A percentile compares a stretch with the other conserved stretches of the same genome.
These are phyloP conservation scores for Fistulifera pelliculosa DNA, from an alignment of 108 stramenopile genomes.

Conservation along the genomic window DNA sequence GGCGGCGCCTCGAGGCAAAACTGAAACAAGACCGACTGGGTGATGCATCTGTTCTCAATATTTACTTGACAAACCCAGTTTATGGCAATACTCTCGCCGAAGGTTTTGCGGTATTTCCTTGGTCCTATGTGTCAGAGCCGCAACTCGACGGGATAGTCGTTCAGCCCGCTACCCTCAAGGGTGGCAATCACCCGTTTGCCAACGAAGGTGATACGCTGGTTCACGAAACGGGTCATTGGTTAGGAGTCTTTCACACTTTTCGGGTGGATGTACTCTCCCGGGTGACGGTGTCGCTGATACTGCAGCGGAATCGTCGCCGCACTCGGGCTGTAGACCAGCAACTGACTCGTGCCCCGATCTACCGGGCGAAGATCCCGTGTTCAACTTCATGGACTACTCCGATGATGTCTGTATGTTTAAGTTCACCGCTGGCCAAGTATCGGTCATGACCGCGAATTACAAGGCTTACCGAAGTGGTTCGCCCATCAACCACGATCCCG, in stretches of 20 bases:
- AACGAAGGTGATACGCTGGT: slow-evolving; percentile 23
- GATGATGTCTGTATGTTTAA: background rate
- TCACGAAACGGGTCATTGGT: slow-evolving; percentile 43
- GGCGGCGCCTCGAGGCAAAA: too few species aligned
- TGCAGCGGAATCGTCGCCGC: slow-evolving; percentile 2
- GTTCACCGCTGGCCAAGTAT: slow-evolving; percentile 17
- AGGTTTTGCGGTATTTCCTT: too few species aligned
- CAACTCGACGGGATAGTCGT: too few species aligned
- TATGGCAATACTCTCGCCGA: too few species aligned
- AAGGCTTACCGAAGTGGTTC: slow-evolving; percentile 2
- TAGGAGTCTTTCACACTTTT: slow-evolving; percentile 28
- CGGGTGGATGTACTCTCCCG: background rate
- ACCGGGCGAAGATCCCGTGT: slow-evolving; percentile 11
- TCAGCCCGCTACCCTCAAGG: too few species aligned
- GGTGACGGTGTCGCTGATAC: slow-evolving; percentile 26
- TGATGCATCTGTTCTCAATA: too few species aligned
- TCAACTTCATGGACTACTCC: slow-evolving; percentile 17
- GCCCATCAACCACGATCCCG: background rate
- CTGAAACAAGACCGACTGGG: too few species aligned
- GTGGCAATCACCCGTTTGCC: too few species aligned
- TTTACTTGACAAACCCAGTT: too few species aligned
- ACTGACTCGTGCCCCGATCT: slow-evolving; percentile 14
- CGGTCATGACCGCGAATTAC: slow-evolving; percentile 9
- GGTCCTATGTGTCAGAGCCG: too few species aligned
- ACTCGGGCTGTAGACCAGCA: background rate